Evolutionary conservation across 2,329 filamentous ascomycete genomes (phyloP), one percentile per base, ranked within the genome.

Genomic region (Karstenula rhodostoma): DNA sequence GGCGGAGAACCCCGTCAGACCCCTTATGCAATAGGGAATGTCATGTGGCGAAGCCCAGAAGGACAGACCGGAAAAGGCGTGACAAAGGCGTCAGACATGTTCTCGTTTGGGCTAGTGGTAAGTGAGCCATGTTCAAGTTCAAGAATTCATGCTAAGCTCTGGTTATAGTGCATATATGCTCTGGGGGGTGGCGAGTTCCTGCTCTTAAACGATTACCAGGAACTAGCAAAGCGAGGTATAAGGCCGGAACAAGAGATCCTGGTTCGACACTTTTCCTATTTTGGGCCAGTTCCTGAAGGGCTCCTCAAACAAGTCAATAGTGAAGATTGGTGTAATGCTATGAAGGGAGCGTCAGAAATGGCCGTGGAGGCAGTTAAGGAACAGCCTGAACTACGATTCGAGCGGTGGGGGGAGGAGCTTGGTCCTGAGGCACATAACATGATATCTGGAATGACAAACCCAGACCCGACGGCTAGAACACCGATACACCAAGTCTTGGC

Each of bases 11-110:
- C 63, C 55, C 64, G 63, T 61, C 59, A 68, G 19, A 72, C 68
- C 6, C 67, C 63, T 57, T 58, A 72, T 66, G 68, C 69, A 59
- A 67, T 79, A 65, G 76, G 76, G 15, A 79, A 80, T 63, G 71
- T 61, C 22, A 79, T 79, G 73, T 79, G 76, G 77, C 73, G 76
- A 67, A 80, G 77, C 67, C 77, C 72, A 57, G 77, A 80, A 71
- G 74, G 69, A 59, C 75, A 79, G 61, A 75, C 73, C 8, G 73
- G 74, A 62, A 71, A 61, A 40, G 70, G 72, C 33, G 56, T 75
- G 35, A 71, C 66, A 7, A 76, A 77, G 62, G 73, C 76, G 55
- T 79, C 73, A 47, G 77, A 78, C 56, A 67, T 79, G 17, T 78
- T 74, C 68, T 79, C 76, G 7, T 78, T 78, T 60, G 74, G 75